Evolutionary conservation across 805 yeast species (phyloP).

Genomic region (Yarrowia sp.): DNA sequence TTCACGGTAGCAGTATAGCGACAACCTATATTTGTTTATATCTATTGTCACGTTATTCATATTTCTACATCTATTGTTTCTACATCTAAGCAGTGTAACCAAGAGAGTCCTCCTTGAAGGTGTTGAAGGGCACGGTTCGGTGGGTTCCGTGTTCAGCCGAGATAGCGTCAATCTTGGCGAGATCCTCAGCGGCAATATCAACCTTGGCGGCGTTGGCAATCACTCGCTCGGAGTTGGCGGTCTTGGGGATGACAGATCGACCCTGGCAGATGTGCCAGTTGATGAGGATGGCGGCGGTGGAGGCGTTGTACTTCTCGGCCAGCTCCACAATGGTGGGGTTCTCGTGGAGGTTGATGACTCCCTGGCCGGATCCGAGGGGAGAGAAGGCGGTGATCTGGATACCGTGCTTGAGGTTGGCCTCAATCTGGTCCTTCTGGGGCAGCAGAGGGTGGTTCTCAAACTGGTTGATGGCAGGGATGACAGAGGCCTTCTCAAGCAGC

Average conservation of each 20-base stretch:
- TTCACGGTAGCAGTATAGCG: not conserved
- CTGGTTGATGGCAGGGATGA: conserved; percentile 78
- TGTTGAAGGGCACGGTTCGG: conserved; percentile 21
- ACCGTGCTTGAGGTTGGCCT: conserved; percentile 62
- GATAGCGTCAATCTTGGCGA: conserved; percentile 7
- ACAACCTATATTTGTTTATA: too few relatives aligned
- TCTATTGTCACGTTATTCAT: too few relatives aligned
- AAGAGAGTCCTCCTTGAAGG: not conserved
- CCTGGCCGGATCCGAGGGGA: conserved; percentile 57
- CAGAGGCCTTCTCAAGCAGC: conserved; percentile 55
- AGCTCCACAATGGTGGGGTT: conserved; percentile 61
- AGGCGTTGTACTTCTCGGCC: conserved; percentile 61
- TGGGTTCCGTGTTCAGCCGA: not conserved
- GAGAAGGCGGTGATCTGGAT: conserved; percentile 78
- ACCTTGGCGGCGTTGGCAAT: conserved; percentile 53
- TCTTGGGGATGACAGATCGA: conserved; percentile 69
- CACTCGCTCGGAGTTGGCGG: conserved; percentile 70
- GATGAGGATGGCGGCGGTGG: conserved; percentile 48
- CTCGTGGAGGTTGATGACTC: conserved; percentile 46
- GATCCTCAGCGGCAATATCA: conserved; percentile 46
- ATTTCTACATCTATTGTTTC: too few relatives aligned
- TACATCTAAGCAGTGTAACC: not conserved
- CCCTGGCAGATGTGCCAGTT: conserved; percentile 57
- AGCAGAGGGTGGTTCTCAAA: conserved; percentile 87
- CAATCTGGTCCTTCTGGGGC: conserved; percentile 67